phyloP scores from a whole-genome alignment of 441 rosid genomes.

The Raphanus hybrid region DNA sequence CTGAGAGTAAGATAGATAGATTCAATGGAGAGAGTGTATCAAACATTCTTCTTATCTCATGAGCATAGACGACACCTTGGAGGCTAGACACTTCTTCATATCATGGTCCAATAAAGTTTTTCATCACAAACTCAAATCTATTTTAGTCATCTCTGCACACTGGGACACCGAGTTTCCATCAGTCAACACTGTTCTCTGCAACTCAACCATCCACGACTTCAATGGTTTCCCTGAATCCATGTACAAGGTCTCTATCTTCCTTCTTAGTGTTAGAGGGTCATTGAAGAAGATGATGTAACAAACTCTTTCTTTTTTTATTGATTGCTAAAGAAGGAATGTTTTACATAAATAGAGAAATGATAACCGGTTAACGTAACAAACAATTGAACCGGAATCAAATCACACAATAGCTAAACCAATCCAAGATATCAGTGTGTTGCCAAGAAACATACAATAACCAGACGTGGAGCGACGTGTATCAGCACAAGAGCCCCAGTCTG shows the following conservation, averaged over 20 bases:
- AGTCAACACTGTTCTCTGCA: background rate
- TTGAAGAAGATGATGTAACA: background rate
- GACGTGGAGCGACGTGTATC: too few species aligned
- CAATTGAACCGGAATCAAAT: too few species aligned
- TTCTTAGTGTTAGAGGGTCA: background rate
- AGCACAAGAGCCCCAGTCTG: too few species aligned
- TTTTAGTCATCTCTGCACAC: constrained; percentile 79
- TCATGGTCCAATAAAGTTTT: constrained; percentile 57
- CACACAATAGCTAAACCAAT: too few species aligned
- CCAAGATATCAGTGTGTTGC: too few species aligned
- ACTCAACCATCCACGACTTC: constrained; percentile 69
- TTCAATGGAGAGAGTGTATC: constrained; percentile 42
- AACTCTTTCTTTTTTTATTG: background rate
- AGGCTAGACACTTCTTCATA: constrained; percentile 69
- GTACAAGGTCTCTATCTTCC: constrained; percentile 61
- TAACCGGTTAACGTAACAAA: too few species aligned
- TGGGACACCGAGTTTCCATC: constrained; percentile 22
- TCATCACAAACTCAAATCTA: constrained; percentile 59
- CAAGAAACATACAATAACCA: too few species aligned
- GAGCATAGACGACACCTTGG: constrained; percentile 66
- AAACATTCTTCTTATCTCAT: constrained; percentile 81
- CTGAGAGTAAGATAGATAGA: background rate
- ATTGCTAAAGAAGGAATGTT: too few species aligned
- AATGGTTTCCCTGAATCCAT: constrained; percentile 69
- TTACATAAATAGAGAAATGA: too few species aligned